Evolutionary conservation across 2,329 filamentous ascomycete genomes (phyloP), one percentile per base, ranked within the genome.

Genomic region (Cercospora janseana): DNA sequence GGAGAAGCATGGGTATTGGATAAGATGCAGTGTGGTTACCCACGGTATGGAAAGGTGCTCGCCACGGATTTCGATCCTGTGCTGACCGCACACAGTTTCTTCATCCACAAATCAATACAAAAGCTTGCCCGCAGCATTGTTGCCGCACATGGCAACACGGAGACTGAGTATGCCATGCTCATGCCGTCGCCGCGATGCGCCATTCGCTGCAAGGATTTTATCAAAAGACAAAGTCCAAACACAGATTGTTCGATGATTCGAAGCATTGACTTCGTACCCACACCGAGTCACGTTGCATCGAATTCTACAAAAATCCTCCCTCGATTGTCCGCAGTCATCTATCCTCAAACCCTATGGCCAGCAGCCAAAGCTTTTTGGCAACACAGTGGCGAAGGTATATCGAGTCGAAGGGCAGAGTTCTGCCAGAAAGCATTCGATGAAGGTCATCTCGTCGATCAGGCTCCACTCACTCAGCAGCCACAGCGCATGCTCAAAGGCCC

Each of bases 291-390:
- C 52, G 71, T 51, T 9, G 45, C 59, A 4, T 28, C 53, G 4
- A 65, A 67, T n/a, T 50, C 66, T 7, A 64, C 67, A 4, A 71
- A 76, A 26, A 74, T 75, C 3, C 68, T 70, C 15, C 73, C 75
- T 0, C 67, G 62, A 29, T 57, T 77, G 3, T 75, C 70, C 4
- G 75, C 73, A 18, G 83, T 95, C 3, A 66, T 97, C 32, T 89
- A 86, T 60, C 81, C 84, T 0, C 74, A 79, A 37, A 79, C 83
- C 9, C 72, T 82, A 13, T 91, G 85, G 61, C 72, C 81, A 4
- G 70, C 87, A 52, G 88, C 89, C n/a, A 97, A 96, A 69, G 81
- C 90, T 63, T 96, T 95, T 64, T 98, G 93, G 93, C 93, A 97
- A 68, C 93, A 98, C 69, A 87, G 88, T 0, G 93, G 93, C 15